These are phyloP conservation scores for Hanseniaspora opuntiae DNA, from an alignment of 805 yeast genomes.

Conservation along the genomic window DNA sequence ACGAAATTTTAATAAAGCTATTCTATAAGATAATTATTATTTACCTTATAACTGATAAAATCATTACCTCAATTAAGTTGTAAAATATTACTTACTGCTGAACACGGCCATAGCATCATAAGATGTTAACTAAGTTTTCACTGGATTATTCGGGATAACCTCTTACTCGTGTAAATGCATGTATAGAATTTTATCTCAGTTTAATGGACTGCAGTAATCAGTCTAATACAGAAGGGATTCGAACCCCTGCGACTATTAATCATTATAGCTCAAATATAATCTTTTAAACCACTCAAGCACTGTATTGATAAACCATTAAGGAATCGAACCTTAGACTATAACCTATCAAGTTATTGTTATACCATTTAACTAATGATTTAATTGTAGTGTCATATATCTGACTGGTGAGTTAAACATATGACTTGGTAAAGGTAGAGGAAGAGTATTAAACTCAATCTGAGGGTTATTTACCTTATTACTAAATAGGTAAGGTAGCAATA, in stretches of 20 bases:
- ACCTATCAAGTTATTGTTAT: background rate
- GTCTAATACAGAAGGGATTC: slow-evolving; percentile 12
- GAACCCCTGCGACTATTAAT: slow-evolving; percentile 13
- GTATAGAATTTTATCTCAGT: background rate
- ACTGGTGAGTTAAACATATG: slow-evolving; percentile 4
- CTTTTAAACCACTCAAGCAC: slow-evolving; percentile 16
- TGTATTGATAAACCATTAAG: background rate
- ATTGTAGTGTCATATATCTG: background rate
- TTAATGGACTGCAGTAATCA: background rate
- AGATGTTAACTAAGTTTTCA: slow-evolving; percentile 1
- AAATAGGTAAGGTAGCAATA: background rate
- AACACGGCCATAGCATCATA: slow-evolving; percentile 3
- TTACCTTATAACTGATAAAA: background rate
- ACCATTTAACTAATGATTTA: background rate
- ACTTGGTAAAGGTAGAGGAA: background rate
- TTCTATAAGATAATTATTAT: background rate
- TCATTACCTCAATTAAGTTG: slow-evolving; percentile 7
- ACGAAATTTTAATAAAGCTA: slow-evolving; percentile 3
- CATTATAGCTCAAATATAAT: slow-evolving; percentile 15
- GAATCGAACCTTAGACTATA: background rate
- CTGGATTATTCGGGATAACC: background rate
- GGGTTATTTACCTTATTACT: background rate
- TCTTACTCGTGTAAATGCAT: background rate
- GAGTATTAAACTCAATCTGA: background rate
- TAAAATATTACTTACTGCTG: slow-evolving; percentile 8